Evolutionary conservation across 2,329 filamentous ascomycete genomes (phyloP).

Genomic region (Fusarium armeniacum): DNA sequence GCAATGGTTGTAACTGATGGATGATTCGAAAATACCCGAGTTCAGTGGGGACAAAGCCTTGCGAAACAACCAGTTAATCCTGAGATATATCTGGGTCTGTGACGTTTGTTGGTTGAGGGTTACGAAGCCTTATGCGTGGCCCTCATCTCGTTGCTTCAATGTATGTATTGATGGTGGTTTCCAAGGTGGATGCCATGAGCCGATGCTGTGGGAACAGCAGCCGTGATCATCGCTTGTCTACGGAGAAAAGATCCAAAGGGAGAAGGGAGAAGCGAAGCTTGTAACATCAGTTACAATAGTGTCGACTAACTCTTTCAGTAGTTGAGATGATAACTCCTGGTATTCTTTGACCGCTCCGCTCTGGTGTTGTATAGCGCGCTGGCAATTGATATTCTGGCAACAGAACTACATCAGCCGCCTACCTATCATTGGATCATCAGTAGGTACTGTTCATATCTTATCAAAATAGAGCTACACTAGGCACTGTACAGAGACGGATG

Average conservation of each 20-base stretch:
- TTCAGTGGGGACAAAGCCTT: constrained; percentile 36
- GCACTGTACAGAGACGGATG: constrained; percentile 22
- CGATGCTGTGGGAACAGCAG: constrained; percentile 35
- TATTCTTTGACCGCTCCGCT: constrained; percentile 14
- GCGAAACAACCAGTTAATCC: constrained; percentile 40
- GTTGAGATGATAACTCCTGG: neutral
- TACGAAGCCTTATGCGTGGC: constrained; percentile 44
- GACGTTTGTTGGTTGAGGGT: constrained; percentile 42
- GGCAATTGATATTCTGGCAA: constrained; percentile 21
- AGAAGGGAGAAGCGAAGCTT: constrained; percentile 39
- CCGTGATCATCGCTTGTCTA: constrained; percentile 33
- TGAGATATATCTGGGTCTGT: constrained; percentile 39
- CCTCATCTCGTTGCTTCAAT: constrained; percentile 34
- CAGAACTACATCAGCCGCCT: constrained; percentile 20
- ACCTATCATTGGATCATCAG: constrained; percentile 9
- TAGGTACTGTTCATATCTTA: constrained; percentile 11
- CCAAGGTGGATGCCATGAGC: constrained; percentile 39
- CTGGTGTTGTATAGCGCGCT: constrained; percentile 3
- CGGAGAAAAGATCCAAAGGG: constrained; percentile 35
- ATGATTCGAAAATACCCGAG: constrained; percentile 28
- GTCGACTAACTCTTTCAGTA: neutral
- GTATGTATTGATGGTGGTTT: constrained; percentile 30
- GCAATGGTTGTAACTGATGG: constrained; percentile 20
- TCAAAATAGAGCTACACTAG: constrained; percentile 25
- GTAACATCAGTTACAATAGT: constrained; percentile 13